Percentiles rank a stretch among this genome's conserved stretches.
Conservation (phyloP, 495 filamentous ascomycete species). For the Stereocaulon alpinum region DNA sequence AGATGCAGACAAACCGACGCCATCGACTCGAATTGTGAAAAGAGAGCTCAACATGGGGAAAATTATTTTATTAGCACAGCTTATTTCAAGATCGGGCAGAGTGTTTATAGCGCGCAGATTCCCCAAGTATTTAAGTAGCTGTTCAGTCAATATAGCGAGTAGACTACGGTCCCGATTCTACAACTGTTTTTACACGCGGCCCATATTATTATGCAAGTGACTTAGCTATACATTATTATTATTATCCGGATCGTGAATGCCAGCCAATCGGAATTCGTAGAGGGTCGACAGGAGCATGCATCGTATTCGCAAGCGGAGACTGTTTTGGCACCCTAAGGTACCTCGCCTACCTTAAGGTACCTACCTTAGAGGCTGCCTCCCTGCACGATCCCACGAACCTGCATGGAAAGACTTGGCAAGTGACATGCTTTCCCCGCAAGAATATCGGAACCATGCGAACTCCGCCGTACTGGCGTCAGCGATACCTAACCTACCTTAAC, state of each 20-base stretch:
- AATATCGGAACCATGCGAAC: not conserved
- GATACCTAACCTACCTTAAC: not conserved
- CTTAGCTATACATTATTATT: not conserved
- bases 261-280: not conserved
- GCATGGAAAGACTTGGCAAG: too few relatives aligned
- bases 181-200: not conserved
- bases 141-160: not conserved
- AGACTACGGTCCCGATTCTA: not conserved
- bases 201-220: not conserved
- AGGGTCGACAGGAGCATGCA: not conserved
- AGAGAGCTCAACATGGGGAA: not conserved
- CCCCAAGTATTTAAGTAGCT: slow-evolving; percentile 2
- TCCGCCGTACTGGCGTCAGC: not conserved
- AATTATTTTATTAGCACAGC: slow-evolving; percentile 1
- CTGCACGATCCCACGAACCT: too few relatives aligned
- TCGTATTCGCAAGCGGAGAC: not conserved
- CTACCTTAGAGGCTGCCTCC: too few relatives aligned
- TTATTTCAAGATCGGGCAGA: slow-evolving; percentile 2
- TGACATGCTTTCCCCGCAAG: too few relatives aligned
- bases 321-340: too few relatives aligned
- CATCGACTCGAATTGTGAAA: not conserved
- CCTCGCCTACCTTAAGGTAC: too few relatives aligned
- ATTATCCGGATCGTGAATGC: not conserved
- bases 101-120: slow-evolving; percentile 9
- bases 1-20: not conserved